Evolutionary conservation across 768 basidiomycete genomes (phyloP), one percentile per base, ranked within the genome.

Genomic region (Tremella mesenterica): DNA sequence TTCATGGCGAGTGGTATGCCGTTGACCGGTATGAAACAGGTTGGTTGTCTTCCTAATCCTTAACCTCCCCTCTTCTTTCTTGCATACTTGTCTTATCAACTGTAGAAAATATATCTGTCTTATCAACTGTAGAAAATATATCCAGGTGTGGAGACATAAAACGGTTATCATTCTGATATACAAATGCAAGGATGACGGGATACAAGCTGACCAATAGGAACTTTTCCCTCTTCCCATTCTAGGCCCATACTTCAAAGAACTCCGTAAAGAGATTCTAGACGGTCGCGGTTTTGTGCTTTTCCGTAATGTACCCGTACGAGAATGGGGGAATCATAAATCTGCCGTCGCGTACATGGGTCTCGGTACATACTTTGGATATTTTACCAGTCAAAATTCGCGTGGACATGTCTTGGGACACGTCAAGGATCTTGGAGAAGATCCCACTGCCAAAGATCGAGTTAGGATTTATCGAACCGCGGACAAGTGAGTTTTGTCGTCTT

Each of bases 281-380:
- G 71, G 71, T 2, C 61, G 54, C n/a, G 72, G 72, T n/a, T 73
- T 73, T 56, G 61, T 61, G 39, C 63, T 73, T 7, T 67, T 73
- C 56, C 54, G 65, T 38, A 64, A 65, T 16, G 51, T 72, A 13
- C 71, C 70, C 2, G 69, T 71, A 2, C 39, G 55, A 16, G 53
- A 61, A 13, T 72, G 70, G 69, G 30, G 50, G 2, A 53, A 64
- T 26, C 53, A 59, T 20, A 71, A 73, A 45, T 59, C 60, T 12
- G 67, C 72, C 0, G 59, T 59, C 10, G 59, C 61, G 20, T 73
- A 71, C 50, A 53, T 72, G 6, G 68, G 59, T 20, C 60, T 73
- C 14, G 72, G 72, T 0, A 62, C 67, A 9, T 49, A 68, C 33
- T 65, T 73, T 26, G 72, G 72, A n/a, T 50, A 53, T 16, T 57